Percentiles rank a stretch among this genome's conserved stretches.
Evolutionary conservation across 129 eudicot genomes (phyloP).

Genomic region (Flaveria ramosissima): DNA sequence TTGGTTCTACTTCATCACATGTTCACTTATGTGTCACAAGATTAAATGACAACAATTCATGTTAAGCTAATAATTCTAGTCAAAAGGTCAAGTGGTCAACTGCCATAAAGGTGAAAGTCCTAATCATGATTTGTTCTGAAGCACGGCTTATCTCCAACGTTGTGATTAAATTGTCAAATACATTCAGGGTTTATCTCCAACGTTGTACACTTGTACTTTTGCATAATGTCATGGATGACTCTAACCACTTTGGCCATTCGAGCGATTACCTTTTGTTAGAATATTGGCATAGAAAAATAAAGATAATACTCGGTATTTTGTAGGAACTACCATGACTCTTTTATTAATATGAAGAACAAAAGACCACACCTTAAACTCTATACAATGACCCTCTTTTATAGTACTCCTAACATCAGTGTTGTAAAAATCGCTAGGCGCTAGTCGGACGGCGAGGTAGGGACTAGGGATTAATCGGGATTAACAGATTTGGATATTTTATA

Average conservation of each 20-base stretch:
- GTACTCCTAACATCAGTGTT: no score
- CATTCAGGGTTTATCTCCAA: not conserved
- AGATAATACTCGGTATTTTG: no score
- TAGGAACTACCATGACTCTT: no score
- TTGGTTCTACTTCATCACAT: no score
- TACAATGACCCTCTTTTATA: no score
- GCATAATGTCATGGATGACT: not conserved
- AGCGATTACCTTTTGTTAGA: not conserved
- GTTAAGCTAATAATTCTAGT: not conserved
- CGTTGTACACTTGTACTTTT: not conserved
- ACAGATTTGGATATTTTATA: no score
- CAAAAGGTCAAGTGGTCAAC: not conserved
- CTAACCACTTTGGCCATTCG: not conserved
- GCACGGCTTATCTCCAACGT: not conserved
- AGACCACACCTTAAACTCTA: no score
- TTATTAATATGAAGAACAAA: no score
- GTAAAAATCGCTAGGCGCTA: no score
- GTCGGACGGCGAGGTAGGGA: no score
- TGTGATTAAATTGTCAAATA: not conserved
- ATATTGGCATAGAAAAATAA: no score
- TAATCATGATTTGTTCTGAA: not conserved
- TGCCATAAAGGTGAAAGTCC: not conserved
- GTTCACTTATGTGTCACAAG: not conserved
- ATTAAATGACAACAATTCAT: not conserved
- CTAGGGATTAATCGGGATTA: no score